phyloP scores from a whole-genome alignment of 208 protist genomes.

The Naegleria lovaniensis region DNA sequence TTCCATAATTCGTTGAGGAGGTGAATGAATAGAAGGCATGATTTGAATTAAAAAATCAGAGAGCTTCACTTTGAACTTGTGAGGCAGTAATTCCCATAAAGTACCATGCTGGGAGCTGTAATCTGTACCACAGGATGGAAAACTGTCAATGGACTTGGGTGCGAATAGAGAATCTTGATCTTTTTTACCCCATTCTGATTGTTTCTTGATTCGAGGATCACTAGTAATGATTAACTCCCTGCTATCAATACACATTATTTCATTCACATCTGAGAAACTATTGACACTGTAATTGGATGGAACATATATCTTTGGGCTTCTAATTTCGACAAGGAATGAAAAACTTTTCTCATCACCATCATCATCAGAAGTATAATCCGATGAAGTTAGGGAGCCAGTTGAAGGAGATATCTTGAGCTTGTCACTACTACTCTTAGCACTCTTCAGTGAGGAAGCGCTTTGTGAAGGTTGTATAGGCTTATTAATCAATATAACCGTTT shows the following conservation, averaged over 20 bases:
- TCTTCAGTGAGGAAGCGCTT: background rate
- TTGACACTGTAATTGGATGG: background rate
- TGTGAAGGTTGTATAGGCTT: background rate
- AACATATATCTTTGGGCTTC: background rate
- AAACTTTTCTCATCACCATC: background rate
- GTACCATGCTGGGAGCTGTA: background rate
- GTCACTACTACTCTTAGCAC: background rate
- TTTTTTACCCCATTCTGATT: background rate
- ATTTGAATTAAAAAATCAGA: background rate
- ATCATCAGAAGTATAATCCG: background rate
- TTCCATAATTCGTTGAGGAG: constrained; percentile 19
- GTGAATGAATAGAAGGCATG: background rate
- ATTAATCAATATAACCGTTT: background rate
- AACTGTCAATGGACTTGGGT: background rate
- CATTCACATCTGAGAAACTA: background rate
- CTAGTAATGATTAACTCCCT: background rate
- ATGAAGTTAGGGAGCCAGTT: background rate
- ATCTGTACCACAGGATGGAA: background rate
- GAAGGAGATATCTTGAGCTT: background rate
- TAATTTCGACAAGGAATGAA: constrained; percentile 16
- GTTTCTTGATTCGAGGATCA: background rate
- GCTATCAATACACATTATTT: background rate
- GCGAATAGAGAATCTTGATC: background rate
- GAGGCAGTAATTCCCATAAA: background rate
- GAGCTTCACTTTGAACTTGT: background rate